These are phyloP conservation scores for Claviceps digitariae DNA, from an alignment of 2,329 filamentous ascomycete genomes.

Conservation along the genomic window DNA sequence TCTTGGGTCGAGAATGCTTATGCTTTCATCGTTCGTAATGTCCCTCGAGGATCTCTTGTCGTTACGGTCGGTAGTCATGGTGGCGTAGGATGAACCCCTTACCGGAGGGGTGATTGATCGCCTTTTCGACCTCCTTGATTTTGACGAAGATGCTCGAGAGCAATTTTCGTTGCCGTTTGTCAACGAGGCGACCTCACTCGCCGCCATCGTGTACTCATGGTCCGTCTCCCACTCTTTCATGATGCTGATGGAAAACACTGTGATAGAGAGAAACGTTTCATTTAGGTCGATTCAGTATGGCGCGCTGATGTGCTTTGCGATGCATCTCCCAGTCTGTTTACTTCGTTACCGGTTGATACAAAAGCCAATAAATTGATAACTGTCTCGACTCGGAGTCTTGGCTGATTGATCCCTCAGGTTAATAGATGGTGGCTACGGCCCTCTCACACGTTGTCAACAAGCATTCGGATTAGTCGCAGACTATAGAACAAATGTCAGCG, in stretches of 20 bases:
- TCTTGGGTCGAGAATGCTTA: constrained; percentile 70
- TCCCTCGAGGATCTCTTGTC: constrained; percentile 43
- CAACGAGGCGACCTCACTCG: constrained; percentile 41
- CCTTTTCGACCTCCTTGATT: constrained; percentile 41
- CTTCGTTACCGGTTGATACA: background rate
- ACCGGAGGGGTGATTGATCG: constrained; percentile 53
- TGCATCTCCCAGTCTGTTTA: background rate
- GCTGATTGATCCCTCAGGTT: constrained; percentile 9
- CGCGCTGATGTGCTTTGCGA: background rate
- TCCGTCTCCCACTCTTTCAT: constrained; percentile 51
- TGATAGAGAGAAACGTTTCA: background rate
- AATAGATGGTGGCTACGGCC: constrained; percentile 4
- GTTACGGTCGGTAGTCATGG: constrained; percentile 26
- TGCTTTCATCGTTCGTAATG: constrained; percentile 50
- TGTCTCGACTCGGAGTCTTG: background rate
- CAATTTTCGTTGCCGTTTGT: constrained; percentile 55
- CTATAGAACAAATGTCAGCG: background rate
- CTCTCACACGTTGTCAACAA: background rate
- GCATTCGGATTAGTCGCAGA: background rate
- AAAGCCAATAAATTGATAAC: constrained; percentile 5
- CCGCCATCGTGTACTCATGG: constrained; percentile 41
- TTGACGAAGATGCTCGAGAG: constrained; percentile 57
- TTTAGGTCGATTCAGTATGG: background rate
- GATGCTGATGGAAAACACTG: background rate
- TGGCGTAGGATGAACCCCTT: constrained; percentile 44